phyloP scores from a whole-genome alignment of 345 rosid species.

The Psidium friedrichsthalianum region DNA sequence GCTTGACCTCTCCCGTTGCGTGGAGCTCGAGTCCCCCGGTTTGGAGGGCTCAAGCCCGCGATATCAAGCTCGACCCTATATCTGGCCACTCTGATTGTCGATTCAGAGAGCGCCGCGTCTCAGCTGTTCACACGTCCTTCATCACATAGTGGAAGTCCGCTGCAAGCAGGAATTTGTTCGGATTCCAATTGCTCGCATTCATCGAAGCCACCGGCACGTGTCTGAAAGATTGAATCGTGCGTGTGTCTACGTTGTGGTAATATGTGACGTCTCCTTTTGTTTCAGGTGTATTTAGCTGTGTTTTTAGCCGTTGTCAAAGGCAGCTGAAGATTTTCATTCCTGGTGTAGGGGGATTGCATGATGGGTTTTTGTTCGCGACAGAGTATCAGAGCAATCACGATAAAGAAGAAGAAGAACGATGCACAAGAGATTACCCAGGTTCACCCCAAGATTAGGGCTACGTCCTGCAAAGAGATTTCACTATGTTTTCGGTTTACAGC shows the following conservation, averaged over 20 bases:
- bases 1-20: neutral
- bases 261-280: neutral
- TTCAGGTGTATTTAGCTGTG: neutral
- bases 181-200: constrained; percentile 78
- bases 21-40: neutral
- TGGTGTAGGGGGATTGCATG: neutral
- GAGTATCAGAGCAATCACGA: too few species aligned
- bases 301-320: neutral
- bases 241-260: neutral
- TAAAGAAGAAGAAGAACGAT: too few species aligned
- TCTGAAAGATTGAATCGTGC: neutral
- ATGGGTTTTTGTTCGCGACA: too few species aligned
- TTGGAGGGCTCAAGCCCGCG: neutral
- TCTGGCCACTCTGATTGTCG: constrained; percentile 68
- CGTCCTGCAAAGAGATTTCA: too few species aligned
- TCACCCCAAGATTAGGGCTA: too few species aligned
- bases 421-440: too few species aligned
- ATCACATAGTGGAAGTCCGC: constrained; percentile 66
- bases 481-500: too few species aligned
- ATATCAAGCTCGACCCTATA: constrained; percentile 14
- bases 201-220: constrained; percentile 74
- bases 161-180: constrained; percentile 67
- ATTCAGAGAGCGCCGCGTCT: constrained; percentile 65
- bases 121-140: constrained; percentile 72
- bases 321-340: neutral